phyloP scores from a whole-genome alignment of 441 rosid species.

The Pelargonium myrrhifolium region DNA sequence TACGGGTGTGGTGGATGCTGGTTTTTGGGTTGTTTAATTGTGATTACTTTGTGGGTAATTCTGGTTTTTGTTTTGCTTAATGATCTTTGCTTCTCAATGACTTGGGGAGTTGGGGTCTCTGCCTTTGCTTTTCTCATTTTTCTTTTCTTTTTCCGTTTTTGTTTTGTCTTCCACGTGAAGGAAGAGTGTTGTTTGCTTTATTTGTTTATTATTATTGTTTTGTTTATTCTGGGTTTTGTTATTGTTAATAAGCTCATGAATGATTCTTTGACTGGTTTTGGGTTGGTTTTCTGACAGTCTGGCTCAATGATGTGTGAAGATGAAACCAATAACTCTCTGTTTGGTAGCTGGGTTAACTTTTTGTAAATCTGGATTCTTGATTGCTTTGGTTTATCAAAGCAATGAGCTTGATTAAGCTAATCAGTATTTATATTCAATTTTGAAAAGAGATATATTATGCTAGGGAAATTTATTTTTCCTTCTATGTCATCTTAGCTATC shows the following conservation, averaged over 20 bases:
- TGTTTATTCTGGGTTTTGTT: conserved; percentile 5
- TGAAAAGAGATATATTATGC: no score
- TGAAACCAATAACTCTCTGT: background rate
- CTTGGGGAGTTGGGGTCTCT: background rate
- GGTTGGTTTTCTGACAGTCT: background rate
- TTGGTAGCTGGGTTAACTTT: no score
- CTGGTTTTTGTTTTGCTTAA: background rate
- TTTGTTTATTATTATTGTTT: background rate
- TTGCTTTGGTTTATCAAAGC: conserved; percentile 10
- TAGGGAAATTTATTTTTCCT: no score
- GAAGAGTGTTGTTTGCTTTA: conserved; percentile 6
- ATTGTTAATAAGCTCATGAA: background rate
- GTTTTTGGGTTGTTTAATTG: background rate
- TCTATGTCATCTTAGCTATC: no score
- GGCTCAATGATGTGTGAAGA: background rate
- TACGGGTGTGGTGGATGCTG: background rate
- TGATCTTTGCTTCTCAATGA: conserved; percentile 1
- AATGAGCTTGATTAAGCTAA: conserved; percentile 1
- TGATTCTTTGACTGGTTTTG: background rate
- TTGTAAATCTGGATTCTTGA: background rate
- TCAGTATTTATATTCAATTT: background rate
- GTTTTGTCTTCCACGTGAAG: conserved; percentile 1
- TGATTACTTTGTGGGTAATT: conserved; percentile 1
- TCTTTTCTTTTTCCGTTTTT: background rate
- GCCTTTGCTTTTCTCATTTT: background rate